Base-by-base conservation (phyloP, 352 stramenopile genomes). In the Elongisporangium senticosum region DNA sequence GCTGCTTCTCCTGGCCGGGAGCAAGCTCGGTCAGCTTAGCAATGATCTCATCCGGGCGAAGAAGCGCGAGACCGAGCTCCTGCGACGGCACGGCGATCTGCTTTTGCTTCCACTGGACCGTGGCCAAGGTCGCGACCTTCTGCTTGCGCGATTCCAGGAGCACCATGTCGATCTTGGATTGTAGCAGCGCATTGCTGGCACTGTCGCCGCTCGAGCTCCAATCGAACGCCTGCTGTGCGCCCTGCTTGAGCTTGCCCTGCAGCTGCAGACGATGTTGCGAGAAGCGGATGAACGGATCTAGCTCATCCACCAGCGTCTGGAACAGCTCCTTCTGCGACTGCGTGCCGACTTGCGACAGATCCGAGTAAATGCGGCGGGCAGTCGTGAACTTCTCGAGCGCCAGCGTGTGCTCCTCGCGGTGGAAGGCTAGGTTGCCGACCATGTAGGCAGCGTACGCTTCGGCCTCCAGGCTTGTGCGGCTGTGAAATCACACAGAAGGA, bases 371-470 rank as follows among this genome's bases (percentile, higher is more conserved):
- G 53, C 83, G 79, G 33, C 86, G 81, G 26, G 83, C 85, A 20
- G 82, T 94, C 47, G 60, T 63, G 57, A 95, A 94, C 55, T 87
- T 83, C 11, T 94, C 83, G 26, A 95, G 72, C 56, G 89, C 89
- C 21, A 71, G 69, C 49, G 86, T 74, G 71, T 93, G 92, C 53
- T 89, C 77, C 55, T 96, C 87, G 43, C 90, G 87, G 65, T 97
- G 86, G 59, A 96, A 92, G 23, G 87, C 77, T 24, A 96, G 69
- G 61, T 95, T 96, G 22, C 88, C 89, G 17, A 72, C 63, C 88
- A 96, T 97, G 62, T 86, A 96, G 47, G 87, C 78, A 4, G 83
- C 82, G 65, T 96, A 97, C 33, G 89, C 87, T 60, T 91, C 86
- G 0, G 88, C 88, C 55, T 97, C 88, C 5, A 96, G 77, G 67